Conservation (phyloP, 2,329 filamentous ascomycete species). For the Aspergillus ibericus region DNA sequence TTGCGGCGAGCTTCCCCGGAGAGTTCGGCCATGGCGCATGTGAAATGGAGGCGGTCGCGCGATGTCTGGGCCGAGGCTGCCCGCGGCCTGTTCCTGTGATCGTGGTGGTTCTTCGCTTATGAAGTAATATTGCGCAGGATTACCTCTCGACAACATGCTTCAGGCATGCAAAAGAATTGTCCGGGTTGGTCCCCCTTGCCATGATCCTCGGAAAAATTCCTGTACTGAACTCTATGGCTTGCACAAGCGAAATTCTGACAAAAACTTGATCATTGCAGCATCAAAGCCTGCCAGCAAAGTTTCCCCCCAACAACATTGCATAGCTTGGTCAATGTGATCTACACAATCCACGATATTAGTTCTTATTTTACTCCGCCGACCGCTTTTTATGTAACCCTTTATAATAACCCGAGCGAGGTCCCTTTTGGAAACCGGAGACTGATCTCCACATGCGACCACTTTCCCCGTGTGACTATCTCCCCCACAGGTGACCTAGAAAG, state of each 20-base stretch:
- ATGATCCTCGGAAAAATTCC: not conserved
- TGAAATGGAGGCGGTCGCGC: slow-evolving; percentile 21
- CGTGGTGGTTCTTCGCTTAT: not conserved
- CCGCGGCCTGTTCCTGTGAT: slow-evolving; percentile 3
- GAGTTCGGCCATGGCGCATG: slow-evolving; percentile 22
- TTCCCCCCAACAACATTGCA: not conserved
- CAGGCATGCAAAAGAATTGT: not conserved
- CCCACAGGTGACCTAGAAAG: not conserved
- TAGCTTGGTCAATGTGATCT: not conserved
- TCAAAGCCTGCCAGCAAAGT: not conserved
- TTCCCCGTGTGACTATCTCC: not conserved
- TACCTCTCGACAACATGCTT: too few relatives aligned
- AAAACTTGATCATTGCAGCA: not conserved
- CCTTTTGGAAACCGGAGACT: not conserved
- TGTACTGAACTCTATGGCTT: not conserved
- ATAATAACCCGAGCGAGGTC: not conserved
- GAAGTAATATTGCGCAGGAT: not conserved
- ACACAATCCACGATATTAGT: not conserved
- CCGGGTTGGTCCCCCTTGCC: not conserved
- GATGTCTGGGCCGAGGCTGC: slow-evolving; percentile 20
- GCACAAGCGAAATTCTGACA: not conserved
- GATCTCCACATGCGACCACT: not conserved
- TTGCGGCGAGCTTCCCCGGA: slow-evolving; percentile 26
- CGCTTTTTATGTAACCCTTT: not conserved
- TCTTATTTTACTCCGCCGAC: not conserved